Base-by-base conservation (phyloP, 2,329 filamentous ascomycete species). In the Lachnellula cervina region DNA sequence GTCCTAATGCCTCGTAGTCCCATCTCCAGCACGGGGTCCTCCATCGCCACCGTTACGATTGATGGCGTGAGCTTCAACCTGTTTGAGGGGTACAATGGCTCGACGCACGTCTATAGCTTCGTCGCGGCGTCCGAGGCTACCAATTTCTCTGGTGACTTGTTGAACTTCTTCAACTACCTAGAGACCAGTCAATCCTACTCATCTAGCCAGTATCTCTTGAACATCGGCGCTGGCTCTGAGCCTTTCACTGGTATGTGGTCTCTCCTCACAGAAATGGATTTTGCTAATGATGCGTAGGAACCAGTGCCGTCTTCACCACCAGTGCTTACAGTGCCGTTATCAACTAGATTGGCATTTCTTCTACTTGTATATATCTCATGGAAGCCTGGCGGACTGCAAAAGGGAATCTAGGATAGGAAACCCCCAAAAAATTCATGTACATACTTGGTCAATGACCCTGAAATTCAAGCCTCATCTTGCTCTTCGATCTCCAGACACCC, bases 31-130 rank as follows among this genome's bases (percentile, higher is more conserved):
- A 77, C 74, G 38, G 81, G 81, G 49, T 72, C 71, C n/a, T 62
- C 79, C 6, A 74, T 84, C 61, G 80, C 77, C 2, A 81, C 75
- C 1, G 73, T 78, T 9, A 80, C 73, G 13, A 73, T 87, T 55
- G 79, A 69, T 44, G 81, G 80, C 44, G 68, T 71, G 38, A 70
- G 64, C 19, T 87, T 79, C 77, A 76, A 80, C 52, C 71, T 87
- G 50, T 86, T 77, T 71, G 74, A 75, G 54, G 84, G 84, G 13
- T 70, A 69, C 16, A 84, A 86, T 61, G 79, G 80, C 25, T 69
- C 70, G 51, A 84, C 76, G 70, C 79, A 76, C 3, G 83, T 87
- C 16, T 87, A 77, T 72, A 82, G 78, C 64, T 87, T 83, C 59
- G 77, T 83, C 7, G 77, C 69, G 54, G 46, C 67, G 62, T 74